Percentiles rank a stretch among this genome's conserved stretches.
Evolutionary conservation across 2,329 filamentous ascomycete species (phyloP).

Genomic region (Macrophomina tecta): DNA sequence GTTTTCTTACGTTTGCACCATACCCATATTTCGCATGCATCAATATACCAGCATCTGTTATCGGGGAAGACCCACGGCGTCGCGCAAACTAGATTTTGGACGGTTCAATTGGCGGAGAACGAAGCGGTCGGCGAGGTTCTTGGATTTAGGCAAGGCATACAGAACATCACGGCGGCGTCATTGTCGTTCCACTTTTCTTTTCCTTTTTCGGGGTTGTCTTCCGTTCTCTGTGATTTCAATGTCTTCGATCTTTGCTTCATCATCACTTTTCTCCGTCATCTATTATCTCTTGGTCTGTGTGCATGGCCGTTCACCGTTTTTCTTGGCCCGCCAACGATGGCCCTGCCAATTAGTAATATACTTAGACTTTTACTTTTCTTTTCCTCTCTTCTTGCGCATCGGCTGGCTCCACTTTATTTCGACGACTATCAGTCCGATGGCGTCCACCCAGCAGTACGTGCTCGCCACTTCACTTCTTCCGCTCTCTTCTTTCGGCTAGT

Average conservation of each 20-base stretch:
- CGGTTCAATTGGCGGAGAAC: conserved; percentile 13
- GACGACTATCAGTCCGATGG: background rate
- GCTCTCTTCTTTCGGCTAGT: conserved; percentile 6
- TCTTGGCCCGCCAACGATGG: background rate
- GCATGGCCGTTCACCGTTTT: conserved; percentile 1
- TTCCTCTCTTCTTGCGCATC: background rate
- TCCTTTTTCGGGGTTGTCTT: background rate
- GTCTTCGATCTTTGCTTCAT: conserved; percentile 1
- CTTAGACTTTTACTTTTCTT: conserved; percentile 2
- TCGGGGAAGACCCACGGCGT: conserved; percentile 19
- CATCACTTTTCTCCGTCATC: conserved; percentile 5
- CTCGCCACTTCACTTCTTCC: background rate
- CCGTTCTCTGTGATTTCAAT: background rate
- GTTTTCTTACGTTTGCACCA: conserved; percentile 14
- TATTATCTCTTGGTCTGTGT: conserved; percentile 9
- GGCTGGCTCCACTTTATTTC: background rate
- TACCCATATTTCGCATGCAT: conserved; percentile 23
- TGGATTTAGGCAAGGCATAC: conserved; percentile 16
- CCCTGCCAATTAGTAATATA: conserved; percentile 9
- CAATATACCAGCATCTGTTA: conserved; percentile 23
- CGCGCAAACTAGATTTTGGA: conserved; percentile 21
- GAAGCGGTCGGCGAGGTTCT: conserved; percentile 6
- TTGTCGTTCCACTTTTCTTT: conserved; percentile 16
- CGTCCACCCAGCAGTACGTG: background rate
- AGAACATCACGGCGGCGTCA: conserved; percentile 21